Conservation (phyloP, 148 eudicot species). For the Salicornia ramosissima region DNA sequence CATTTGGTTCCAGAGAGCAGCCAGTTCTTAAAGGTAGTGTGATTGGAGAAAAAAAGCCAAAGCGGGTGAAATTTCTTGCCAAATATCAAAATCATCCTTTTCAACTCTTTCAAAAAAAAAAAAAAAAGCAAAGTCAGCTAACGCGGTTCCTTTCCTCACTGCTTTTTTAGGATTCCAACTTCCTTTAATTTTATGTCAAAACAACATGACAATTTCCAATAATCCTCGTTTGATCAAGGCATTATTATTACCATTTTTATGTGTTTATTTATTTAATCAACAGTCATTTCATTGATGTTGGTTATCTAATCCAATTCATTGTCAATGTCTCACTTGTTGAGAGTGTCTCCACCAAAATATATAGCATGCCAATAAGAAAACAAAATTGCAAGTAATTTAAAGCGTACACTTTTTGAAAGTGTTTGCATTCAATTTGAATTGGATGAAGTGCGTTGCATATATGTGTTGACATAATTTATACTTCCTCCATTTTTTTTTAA, state of each 20-base stretch:
- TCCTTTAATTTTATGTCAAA: conserved; percentile 11
- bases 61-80: conserved; percentile 15
- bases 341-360: neutral
- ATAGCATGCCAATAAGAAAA: too few relatives aligned
- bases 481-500: too few relatives aligned
- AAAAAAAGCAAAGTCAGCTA: conserved; percentile 31
- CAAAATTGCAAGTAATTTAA: too few relatives aligned
- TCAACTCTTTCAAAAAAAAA: neutral
- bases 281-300: neutral
- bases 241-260: neutral
- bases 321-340: neutral
- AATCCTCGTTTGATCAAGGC: conserved; percentile 15
- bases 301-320: neutral
- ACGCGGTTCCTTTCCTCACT: conserved; percentile 30
- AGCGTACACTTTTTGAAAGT: too few relatives aligned
- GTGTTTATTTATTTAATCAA: neutral
- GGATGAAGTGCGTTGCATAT: too few relatives aligned
- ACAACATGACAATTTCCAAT: conserved; percentile 11
- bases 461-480: too few relatives aligned
- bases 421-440: too few relatives aligned
- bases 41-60: conserved; percentile 2
- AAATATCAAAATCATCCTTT: conserved; percentile 7
- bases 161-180: conserved; percentile 11
- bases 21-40: conserved; percentile 6
- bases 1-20: conserved; percentile 7